A percentile compares a stretch with the other conserved stretches of the same genome.
phyloP scores from a whole-genome alignment of 306 rosid species.

The Trifolium fragiferum region DNA sequence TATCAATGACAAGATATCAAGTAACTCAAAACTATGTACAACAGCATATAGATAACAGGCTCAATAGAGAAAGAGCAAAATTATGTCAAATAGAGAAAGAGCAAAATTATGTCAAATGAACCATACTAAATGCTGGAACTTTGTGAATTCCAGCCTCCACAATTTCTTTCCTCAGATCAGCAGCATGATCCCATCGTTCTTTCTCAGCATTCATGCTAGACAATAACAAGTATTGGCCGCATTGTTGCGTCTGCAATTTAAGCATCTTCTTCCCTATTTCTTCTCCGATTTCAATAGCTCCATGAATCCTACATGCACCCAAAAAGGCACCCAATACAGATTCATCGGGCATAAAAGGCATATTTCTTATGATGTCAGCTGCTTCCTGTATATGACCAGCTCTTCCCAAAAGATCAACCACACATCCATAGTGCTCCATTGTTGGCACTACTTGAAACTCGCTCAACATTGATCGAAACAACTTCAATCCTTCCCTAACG shows the following conservation, averaged over 20 bases:
- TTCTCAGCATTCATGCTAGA: slow-evolving; percentile 69
- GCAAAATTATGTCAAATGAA: slow-evolving; percentile 42
- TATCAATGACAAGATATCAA: slow-evolving; percentile 17
- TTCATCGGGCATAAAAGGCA: slow-evolving; percentile 76
- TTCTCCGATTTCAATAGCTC: slow-evolving; percentile 69
- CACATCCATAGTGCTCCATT: slow-evolving; percentile 76
- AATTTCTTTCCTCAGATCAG: slow-evolving; percentile 62
- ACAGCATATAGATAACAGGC: neutral
- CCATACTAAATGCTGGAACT: slow-evolving; percentile 68
- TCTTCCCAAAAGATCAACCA: slow-evolving; percentile 79
- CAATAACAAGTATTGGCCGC: slow-evolving; percentile 62
- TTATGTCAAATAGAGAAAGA: slow-evolving; percentile 37
- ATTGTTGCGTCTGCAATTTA: slow-evolving; percentile 53
- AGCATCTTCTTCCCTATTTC: slow-evolving; percentile 60
- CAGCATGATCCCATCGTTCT: slow-evolving; percentile 81
- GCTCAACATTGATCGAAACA: slow-evolving; percentile 57
- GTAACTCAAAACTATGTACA: slow-evolving; percentile 13
- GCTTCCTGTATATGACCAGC: slow-evolving; percentile 80
- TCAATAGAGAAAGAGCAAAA: slow-evolving; percentile 14
- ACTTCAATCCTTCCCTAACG: slow-evolving; percentile 59
- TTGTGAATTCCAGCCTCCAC: slow-evolving; percentile 64
- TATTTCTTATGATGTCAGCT: slow-evolving; percentile 50
- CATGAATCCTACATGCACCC: slow-evolving; percentile 83
- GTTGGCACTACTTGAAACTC: slow-evolving; percentile 54
- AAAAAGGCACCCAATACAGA: slow-evolving; percentile 73